Conservation (phyloP, 2,329 filamentous ascomycete species). For the Bipolaris zeicola region DNA sequence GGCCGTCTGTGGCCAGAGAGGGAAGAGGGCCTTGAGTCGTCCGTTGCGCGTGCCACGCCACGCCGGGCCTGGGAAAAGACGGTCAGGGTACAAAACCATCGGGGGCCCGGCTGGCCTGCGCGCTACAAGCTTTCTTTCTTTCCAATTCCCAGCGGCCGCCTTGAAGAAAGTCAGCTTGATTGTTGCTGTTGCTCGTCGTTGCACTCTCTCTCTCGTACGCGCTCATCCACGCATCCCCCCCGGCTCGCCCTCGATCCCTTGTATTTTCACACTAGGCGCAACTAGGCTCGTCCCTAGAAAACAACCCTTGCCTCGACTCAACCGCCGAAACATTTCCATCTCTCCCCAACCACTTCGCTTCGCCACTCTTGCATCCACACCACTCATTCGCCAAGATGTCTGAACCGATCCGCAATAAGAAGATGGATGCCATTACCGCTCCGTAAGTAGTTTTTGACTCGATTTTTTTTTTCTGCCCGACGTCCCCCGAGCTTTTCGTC, state of each 20-base stretch:
- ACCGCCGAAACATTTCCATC: constrained; percentile 44
- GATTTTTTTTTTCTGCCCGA: not conserved
- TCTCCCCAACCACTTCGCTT: constrained; percentile 38
- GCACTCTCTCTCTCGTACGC: not conserved
- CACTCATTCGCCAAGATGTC: constrained; percentile 59
- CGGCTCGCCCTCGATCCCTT: constrained; percentile 12
- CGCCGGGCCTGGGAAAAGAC: constrained; percentile 16
- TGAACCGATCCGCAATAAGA: constrained; percentile 72
- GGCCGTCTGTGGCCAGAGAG: not conserved
- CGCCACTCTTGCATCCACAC: constrained; percentile 34
- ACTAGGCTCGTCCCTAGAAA: constrained; percentile 33
- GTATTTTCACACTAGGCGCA: constrained; percentile 22
- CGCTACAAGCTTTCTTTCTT: not conserved
- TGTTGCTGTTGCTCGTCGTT: not conserved
- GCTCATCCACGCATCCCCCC: not conserved
- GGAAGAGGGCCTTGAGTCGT: not conserved
- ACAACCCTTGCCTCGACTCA: constrained; percentile 37
- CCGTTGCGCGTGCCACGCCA: constrained; percentile 21
- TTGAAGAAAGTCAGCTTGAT: not conserved
- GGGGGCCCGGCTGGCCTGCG: not conserved
- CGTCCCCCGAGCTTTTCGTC: not conserved
- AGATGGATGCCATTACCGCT: constrained; percentile 64
- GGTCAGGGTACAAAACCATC: constrained; percentile 18
- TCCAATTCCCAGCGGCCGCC: not conserved
- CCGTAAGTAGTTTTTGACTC: constrained; percentile 59